A percentile compares a stretch with the other conserved stretches of the same genome.
These are phyloP conservation scores for Ilex paraguariensis DNA, from an alignment of 305 asterid species.

Conservation along the genomic window DNA sequence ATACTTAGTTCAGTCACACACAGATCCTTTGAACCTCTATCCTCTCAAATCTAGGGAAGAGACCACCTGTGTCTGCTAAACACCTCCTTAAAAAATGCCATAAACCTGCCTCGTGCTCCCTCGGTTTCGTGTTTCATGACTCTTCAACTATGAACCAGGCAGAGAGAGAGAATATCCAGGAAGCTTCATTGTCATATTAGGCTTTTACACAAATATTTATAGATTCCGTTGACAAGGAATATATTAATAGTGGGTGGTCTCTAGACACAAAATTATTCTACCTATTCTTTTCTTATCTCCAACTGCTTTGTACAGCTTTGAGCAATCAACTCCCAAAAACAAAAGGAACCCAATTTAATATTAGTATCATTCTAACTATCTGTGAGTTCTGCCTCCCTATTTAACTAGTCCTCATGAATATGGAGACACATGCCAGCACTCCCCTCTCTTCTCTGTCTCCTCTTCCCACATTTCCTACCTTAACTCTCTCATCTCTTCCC, in stretches of 20 bases:
- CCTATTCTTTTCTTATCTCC: not conserved
- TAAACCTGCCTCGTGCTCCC: slow-evolving; percentile 22
- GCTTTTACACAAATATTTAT: slow-evolving; percentile 17
- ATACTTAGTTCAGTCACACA: slow-evolving; percentile 21
- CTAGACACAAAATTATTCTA: slow-evolving; percentile 38
- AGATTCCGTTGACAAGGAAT: slow-evolving; percentile 55
- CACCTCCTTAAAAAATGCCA: slow-evolving; percentile 21
- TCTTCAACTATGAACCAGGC: slow-evolving; percentile 10
- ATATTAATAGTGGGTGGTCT: slow-evolving; percentile 15
- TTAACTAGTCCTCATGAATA: slow-evolving; percentile 40
- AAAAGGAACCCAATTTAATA: slow-evolving; percentile 20
- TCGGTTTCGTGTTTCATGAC: slow-evolving; percentile 17
- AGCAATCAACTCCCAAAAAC: slow-evolving; percentile 49
- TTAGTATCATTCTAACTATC: slow-evolving; percentile 27
- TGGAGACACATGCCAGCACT: slow-evolving; percentile 48
- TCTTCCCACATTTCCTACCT: slow-evolving; percentile 18
- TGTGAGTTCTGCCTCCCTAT: slow-evolving; percentile 56
- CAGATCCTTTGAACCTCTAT: slow-evolving; percentile 12
- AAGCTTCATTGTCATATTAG: slow-evolving; percentile 56
- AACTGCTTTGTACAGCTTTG: slow-evolving; percentile 44
- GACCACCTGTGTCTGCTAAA: slow-evolving; percentile 3
- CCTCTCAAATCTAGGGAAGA: slow-evolving; percentile 23
- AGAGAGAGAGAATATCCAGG: slow-evolving; percentile 44
- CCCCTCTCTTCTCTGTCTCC: slow-evolving; percentile 45
- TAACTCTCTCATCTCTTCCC: not conserved